Base-by-base conservation (phyloP, 2,329 filamentous ascomycete genomes). In the Dendryphion nanum region DNA sequence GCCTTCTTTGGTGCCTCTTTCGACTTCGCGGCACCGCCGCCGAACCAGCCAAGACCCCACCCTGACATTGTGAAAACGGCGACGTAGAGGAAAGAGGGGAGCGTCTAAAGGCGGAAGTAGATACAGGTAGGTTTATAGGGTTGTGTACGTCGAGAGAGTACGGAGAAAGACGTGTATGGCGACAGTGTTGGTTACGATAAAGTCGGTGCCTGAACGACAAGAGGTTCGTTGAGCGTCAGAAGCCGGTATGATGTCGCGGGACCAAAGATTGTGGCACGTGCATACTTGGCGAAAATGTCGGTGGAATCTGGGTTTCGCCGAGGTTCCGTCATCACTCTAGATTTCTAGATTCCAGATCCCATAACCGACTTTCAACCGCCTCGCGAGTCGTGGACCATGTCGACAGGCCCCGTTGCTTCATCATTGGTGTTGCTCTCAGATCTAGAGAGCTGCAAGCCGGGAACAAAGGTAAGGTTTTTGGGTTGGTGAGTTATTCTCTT, bases 1-100 rank as follows among this genome's bases (percentile, higher is more conserved):
- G 93, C 93, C 75, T 95, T 93, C 79, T 98, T 98, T 41, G 93
- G 89, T 44, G 82, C 85, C 72, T 96, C 89, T 74, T 94, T 95
- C 73, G 84, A 83, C 77, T 89, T 88, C 72, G 89, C 83, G 58
- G 81, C 79, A 51, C 79, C 81, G 60, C 89, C 89, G 70, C 91
- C 89, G 67, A 96, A 95, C 89, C 90, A 96, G 72, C 85, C 67
- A 46, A 73, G 61, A 42, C 72, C 71, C 72, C 72, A 75, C 57
- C 70, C 62, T 40, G 60, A 59, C 65, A 68, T 68, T 35, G 23
- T 54, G 20, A 16, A n/a, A n/a, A 26, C 23, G 23, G n/a, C 23
- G 23, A 10, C 10, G n/a, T 26, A 26, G 23, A 26, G 23, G 23
- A n/a, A 26, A 3, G n/a, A 26, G 23, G n/a, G 23, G 23, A 26